Conservation (phyloP, 2,329 filamentous ascomycete genomes). For the Chaetomiaceae sp. region DNA sequence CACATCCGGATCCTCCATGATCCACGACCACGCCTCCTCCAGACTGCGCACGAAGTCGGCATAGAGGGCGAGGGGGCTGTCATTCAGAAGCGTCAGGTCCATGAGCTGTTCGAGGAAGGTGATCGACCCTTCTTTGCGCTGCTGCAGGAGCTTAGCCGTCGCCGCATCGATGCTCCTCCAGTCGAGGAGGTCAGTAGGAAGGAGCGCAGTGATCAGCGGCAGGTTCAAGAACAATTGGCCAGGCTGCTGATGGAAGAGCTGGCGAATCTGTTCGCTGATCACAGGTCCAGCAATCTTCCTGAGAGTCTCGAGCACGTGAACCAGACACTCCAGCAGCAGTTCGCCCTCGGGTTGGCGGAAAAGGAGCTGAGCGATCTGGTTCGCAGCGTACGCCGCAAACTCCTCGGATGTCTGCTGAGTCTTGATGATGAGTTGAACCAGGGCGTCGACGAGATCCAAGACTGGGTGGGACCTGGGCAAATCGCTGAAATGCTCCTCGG, state of each 20-base stretch:
- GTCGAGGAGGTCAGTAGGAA: constrained; percentile 58
- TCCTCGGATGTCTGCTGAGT: constrained; percentile 58
- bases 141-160: constrained; percentile 66
- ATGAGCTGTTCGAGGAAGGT: constrained; percentile 77
- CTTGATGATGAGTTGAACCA: constrained; percentile 60
- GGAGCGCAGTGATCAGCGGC: constrained; percentile 53
- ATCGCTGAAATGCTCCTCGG: constrained; percentile 57
- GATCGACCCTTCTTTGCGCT: constrained; percentile 66
- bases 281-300: constrained; percentile 55
- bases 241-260: constrained; percentile 54
- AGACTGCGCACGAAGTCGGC: constrained; percentile 83
- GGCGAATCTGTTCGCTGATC: constrained; percentile 51
- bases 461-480: constrained; percentile 56
- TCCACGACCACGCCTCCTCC: constrained; percentile 76
- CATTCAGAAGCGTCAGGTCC: constrained; percentile 72
- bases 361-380: constrained; percentile 54
- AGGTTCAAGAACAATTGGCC: constrained; percentile 53
- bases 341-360: constrained; percentile 53
- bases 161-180: constrained; percentile 65
- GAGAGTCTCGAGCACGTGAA: constrained; percentile 58
- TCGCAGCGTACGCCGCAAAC: constrained; percentile 54
- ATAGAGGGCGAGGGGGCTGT: constrained; percentile 71
- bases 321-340: constrained; percentile 56
- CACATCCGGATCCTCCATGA: constrained; percentile 66
- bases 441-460: constrained; percentile 58